A percentile compares a stretch with the other conserved stretches of the same genome.
Conservation (phyloP, 1,284 basidiomycete genomes). For the Ceratobasidium sp. region DNA sequence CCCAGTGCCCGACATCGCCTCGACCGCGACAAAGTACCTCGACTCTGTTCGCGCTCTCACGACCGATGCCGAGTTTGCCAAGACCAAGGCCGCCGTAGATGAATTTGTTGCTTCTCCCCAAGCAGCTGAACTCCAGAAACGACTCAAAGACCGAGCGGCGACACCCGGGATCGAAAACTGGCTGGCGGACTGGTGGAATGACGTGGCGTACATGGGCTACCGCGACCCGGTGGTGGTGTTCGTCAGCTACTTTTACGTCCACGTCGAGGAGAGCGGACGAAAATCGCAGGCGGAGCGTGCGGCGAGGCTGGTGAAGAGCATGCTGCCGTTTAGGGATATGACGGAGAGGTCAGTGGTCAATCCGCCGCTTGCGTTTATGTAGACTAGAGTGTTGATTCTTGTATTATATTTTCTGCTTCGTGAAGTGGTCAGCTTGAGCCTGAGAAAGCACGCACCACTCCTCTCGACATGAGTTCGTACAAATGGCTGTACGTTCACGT, state of each 20-base stretch:
- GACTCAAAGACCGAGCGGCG: constrained; percentile 77
- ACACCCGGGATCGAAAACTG: constrained; percentile 71
- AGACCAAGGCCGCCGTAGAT: constrained; percentile 67
- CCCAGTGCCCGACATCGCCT: constrained; percentile 82
- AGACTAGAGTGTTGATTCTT: constrained; percentile 11
- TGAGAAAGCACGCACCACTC: constrained; percentile 82
- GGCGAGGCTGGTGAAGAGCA: constrained; percentile 81
- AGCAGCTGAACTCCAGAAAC: constrained; percentile 77
- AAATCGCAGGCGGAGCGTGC: constrained; percentile 71
- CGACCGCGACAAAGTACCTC: constrained; percentile 86
- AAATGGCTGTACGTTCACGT: constrained; percentile 75
- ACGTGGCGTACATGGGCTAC: constrained; percentile 85
- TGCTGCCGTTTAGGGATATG: constrained; percentile 82
- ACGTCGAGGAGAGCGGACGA: constrained; percentile 69
- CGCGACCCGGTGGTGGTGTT: constrained; percentile 91
- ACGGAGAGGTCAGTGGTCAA: constrained; percentile 71
- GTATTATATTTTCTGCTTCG: not conserved
- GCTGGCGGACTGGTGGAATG: constrained; percentile 99
- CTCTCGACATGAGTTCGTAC: constrained; percentile 95
- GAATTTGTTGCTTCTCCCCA: constrained; percentile 76
- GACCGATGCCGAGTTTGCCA: constrained; percentile 65
- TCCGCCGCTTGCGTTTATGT: constrained; percentile 7
- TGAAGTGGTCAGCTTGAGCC: constrained; percentile 82
- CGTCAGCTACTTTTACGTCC: constrained; percentile 96
- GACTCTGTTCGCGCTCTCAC: constrained; percentile 81